phyloP scores from a whole-genome alignment of 768 basidiomycete species.

The Guyanaporus albipodus region DNA sequence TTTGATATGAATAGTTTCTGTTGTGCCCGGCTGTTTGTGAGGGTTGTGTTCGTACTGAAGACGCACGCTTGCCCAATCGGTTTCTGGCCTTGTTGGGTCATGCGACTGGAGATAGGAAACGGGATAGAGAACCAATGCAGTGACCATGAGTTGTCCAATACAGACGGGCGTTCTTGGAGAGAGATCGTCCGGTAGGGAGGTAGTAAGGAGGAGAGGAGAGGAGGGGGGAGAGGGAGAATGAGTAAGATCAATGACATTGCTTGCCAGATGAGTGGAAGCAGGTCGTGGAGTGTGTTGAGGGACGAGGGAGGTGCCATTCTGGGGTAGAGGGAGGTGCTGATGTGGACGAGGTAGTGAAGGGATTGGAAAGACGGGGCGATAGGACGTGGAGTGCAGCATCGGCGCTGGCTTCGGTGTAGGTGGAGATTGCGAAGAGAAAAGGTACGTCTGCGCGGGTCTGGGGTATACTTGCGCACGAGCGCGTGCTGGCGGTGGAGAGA shows the following conservation, averaged over 20 bases:
- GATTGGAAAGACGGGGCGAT: conserved; percentile 51
- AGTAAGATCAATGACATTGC: conserved; percentile 75
- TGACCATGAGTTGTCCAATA: conserved; percentile 80
- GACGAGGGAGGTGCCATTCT: conserved; percentile 23
- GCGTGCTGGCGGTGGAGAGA: conserved; percentile 29
- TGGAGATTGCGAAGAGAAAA: conserved; percentile 21
- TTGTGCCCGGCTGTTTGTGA: conserved; percentile 42
- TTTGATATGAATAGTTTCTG: conserved; percentile 78
- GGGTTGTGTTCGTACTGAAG: conserved; percentile 67
- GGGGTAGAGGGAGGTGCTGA: conserved; percentile 21
- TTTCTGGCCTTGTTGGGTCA: conserved; percentile 38
- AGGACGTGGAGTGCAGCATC: conserved; percentile 27
- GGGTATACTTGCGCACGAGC: conserved; percentile 34
- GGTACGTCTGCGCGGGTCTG: conserved; percentile 36
- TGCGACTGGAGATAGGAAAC: conserved; percentile 58
- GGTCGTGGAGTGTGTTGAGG: conserved; percentile 19
- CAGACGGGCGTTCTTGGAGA: conserved; percentile 83
- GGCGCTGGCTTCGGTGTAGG: conserved; percentile 23
- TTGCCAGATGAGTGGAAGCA: conserved; percentile 27
- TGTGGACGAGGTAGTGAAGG: conserved; percentile 31
- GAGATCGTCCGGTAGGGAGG: conserved; percentile 50
- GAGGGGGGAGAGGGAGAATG: conserved; percentile 53
- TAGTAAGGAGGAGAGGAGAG: conserved; percentile 31
- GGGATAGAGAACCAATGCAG: conserved; percentile 83
- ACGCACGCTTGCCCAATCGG: conserved; percentile 67